Percentiles rank a stretch among this genome's conserved stretches.
Conservation (phyloP, 2,329 filamentous ascomycete genomes). For the Chrysoporthe cubensis region DNA sequence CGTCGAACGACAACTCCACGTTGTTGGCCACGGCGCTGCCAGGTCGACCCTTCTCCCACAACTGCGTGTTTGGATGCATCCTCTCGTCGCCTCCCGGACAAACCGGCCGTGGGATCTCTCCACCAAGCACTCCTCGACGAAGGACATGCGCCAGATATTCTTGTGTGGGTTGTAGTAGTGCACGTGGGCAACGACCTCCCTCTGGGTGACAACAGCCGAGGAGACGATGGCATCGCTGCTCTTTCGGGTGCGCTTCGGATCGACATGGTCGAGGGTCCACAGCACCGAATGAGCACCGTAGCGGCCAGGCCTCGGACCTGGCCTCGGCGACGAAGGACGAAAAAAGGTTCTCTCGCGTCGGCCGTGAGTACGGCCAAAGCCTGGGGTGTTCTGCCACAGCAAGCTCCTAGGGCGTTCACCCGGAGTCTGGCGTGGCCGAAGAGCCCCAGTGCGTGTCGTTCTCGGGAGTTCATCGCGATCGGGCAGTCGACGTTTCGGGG, state of each 20-base stretch:
- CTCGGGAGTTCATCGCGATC: no score
- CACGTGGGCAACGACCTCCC: neutral
- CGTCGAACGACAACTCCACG: neutral
- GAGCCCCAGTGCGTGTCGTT: neutral
- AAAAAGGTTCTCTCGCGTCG: neutral
- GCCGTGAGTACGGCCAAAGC: neutral
- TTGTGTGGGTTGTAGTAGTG: slow-evolving; percentile 4
- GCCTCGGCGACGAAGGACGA: neutral
- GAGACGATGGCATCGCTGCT: slow-evolving; percentile 3
- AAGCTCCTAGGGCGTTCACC: neutral
- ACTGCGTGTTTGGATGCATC: neutral
- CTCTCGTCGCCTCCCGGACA: neutral
- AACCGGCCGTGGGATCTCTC: neutral
- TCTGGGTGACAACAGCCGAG: neutral
- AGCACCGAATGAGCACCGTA: neutral
- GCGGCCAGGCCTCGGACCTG: slow-evolving; percentile 4
- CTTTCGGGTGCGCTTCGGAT: neutral
- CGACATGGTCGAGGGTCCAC: neutral
- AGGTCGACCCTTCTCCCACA: neutral
- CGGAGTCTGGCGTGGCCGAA: neutral
- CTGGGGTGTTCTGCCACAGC: neutral
- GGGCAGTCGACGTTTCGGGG: no score
- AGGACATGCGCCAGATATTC: neutral
- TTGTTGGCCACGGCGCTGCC: neutral
- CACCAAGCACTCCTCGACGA: neutral